Base-by-base conservation (phyloP, 305 asterid genomes). In the Nicotiana rustica region DNA sequence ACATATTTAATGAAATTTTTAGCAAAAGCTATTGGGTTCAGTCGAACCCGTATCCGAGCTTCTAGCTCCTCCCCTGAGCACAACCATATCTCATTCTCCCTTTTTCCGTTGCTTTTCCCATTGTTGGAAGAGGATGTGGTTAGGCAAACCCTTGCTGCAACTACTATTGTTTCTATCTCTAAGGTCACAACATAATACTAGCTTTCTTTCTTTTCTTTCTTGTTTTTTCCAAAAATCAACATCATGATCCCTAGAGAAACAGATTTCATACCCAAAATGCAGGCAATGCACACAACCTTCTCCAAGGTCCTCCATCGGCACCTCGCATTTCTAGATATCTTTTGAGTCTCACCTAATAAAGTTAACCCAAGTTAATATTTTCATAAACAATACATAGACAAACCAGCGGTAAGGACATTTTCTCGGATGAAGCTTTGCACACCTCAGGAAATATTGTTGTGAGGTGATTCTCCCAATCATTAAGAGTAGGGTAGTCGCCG, bases 281-380 rank as follows among this genome's bases (percentile, higher is more conserved):
- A 88, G 99, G 99, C 77, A 96, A 85, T 4, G 99, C 99, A 35
- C 99, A 94, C 52, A 94, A 90, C 87, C 95, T 88, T 87, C 98
- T 92, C 98, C 98, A 96, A 70, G 99, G 98, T 84, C 99, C 98
- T 66, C 98, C 98, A 84, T 96, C 98, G 83, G 98, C 99, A 80
- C 99, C 99, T 76, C 99, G 88, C 99, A 94, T 96, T 91, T 94
- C 99, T 90, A 96, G 88, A 90, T 96, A 94, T 77, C 98, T 85
- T 90, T 94, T 96, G 78, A 96, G 98, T 91, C 99, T 91, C 77
- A 96, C 98, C 99, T 95, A 93, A 61, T 81, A 82, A 31, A 69
- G 78, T 67, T 31, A 81, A 52, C 36, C 67, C 61, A 4, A 67
- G 83, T 81, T 75, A 44, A 25, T 4, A 75, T 4, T 52, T 75